Percentiles rank a stretch among this genome's conserved stretches.
phyloP scores from a whole-genome alignment of 345 rosid species.

The Salix purpurea region DNA sequence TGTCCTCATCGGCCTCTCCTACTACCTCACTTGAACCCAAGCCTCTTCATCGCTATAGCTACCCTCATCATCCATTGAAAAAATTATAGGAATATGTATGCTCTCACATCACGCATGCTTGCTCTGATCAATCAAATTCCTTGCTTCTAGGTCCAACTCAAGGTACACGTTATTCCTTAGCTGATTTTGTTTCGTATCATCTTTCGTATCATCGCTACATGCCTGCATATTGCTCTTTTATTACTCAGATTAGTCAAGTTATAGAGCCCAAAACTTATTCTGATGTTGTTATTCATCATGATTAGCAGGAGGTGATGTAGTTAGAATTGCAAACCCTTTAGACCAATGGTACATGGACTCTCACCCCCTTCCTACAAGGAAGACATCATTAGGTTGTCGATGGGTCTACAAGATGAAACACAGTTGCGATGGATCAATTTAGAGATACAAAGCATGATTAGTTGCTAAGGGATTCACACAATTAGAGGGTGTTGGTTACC shows the following conservation, averaged over 20 bases:
- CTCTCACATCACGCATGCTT: background rate
- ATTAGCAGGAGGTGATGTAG: background rate
- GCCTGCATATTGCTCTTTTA: background rate
- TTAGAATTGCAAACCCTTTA: background rate
- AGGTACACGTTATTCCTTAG: background rate
- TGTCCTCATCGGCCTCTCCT: too few relatives aligned
- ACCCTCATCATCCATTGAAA: background rate
- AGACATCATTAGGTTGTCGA: background rate
- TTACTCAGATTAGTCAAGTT: background rate
- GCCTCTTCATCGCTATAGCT: background rate
- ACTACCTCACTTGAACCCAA: background rate
- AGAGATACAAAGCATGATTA: background rate
- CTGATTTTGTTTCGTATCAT: conserved; percentile 2
- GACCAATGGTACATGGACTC: background rate
- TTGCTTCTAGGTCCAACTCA: background rate
- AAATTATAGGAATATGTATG: background rate
- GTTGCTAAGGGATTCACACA: background rate
- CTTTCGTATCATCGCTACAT: background rate
- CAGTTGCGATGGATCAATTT: background rate
- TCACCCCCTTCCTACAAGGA: background rate
- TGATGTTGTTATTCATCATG: background rate
- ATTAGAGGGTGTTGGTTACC: background rate
- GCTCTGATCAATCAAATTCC: background rate
- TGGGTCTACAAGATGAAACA: background rate
- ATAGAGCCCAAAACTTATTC: background rate